Evolutionary conservation across 106 monocot species (phyloP).

Genomic region (Acorus calamus): DNA sequence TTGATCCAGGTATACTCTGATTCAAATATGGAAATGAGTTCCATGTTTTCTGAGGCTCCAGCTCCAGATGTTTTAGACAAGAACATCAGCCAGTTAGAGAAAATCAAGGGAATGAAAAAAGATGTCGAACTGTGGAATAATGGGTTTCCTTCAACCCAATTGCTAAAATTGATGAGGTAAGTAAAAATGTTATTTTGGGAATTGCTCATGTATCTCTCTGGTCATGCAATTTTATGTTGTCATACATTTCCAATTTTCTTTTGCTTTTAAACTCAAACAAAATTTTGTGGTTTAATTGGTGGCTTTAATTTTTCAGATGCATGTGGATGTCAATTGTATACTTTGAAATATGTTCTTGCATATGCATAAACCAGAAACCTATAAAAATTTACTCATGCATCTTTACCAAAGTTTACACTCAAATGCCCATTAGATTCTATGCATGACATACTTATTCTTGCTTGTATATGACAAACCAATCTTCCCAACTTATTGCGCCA

Average conservation of each 20-base stretch:
- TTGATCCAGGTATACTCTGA: slow-evolving; percentile 44
- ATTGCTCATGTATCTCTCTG: neutral
- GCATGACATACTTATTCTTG: no score
- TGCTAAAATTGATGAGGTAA: slow-evolving; percentile 92
- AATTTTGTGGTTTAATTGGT: no score
- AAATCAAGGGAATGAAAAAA: slow-evolving; percentile 12
- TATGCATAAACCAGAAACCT: no score
- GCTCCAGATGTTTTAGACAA: slow-evolving; percentile 14
- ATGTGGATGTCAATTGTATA: no score
- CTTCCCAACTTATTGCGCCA: no score
- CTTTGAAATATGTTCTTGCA: no score
- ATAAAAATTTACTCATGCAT: no score
- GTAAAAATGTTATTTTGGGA: slow-evolving; percentile 4
- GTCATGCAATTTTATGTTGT: neutral
- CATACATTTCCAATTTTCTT: neutral
- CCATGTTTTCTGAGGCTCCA: slow-evolving; percentile 2
- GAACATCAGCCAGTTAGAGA: slow-evolving; percentile 7
- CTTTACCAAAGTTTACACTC: no score
- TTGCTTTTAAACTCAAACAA: neutral
- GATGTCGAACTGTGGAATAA: slow-evolving; percentile 70
- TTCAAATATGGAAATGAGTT: slow-evolving; percentile 8
- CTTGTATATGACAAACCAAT: no score
- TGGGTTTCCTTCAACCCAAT: slow-evolving; percentile 68
- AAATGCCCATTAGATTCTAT: no score
- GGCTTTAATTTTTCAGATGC: no score